Evolutionary conservation across 495 filamentous ascomycete species (phyloP).

Genomic region (Diplogelasinospora grovesii): DNA sequence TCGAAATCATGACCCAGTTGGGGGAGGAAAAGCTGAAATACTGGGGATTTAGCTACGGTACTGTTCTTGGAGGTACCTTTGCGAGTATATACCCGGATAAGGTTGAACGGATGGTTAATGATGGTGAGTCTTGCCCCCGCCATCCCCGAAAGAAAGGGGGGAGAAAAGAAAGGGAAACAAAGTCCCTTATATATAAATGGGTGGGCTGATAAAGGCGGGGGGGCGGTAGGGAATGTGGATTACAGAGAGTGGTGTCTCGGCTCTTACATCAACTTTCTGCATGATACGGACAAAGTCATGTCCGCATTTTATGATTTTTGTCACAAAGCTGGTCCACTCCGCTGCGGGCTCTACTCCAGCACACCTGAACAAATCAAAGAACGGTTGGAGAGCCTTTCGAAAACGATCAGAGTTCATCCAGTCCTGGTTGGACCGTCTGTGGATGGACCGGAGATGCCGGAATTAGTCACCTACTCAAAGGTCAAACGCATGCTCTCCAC

Average conservation of each 20-base stretch:
- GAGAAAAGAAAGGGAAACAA: too few relatives aligned
- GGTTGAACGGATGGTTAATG: slow-evolving; percentile 42
- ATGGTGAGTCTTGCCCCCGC: slow-evolving; percentile 32
- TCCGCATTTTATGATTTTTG: slow-evolving; percentile 48
- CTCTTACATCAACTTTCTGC: slow-evolving; percentile 40
- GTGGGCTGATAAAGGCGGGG: too few relatives aligned
- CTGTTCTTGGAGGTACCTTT: slow-evolving; percentile 45
- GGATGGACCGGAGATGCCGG: slow-evolving; percentile 23
- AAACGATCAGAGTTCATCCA: slow-evolving; percentile 40
- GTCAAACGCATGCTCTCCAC: slow-evolving; percentile 38
- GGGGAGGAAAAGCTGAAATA: slow-evolving; percentile 41
- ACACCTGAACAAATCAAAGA: slow-evolving; percentile 35
- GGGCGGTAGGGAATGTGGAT: slow-evolving; percentile 38
- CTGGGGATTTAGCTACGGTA: slow-evolving; percentile 52
- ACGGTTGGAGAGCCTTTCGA: slow-evolving; percentile 35
- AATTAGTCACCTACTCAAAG: slow-evolving; percentile 37
- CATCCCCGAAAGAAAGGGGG: too few relatives aligned
- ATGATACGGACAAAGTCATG: slow-evolving; percentile 49
- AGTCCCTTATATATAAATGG: too few relatives aligned
- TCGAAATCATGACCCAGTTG: slow-evolving; percentile 31
- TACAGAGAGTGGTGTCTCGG: slow-evolving; percentile 42
- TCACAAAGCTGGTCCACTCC: slow-evolving; percentile 38
- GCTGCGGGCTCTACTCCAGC: slow-evolving; percentile 40
- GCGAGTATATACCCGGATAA: slow-evolving; percentile 44
- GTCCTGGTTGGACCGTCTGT: slow-evolving; percentile 34